Base-by-base conservation (phyloP, 2,329 filamentous ascomycete genomes). In the Neopestalotiopsis rosae region DNA sequence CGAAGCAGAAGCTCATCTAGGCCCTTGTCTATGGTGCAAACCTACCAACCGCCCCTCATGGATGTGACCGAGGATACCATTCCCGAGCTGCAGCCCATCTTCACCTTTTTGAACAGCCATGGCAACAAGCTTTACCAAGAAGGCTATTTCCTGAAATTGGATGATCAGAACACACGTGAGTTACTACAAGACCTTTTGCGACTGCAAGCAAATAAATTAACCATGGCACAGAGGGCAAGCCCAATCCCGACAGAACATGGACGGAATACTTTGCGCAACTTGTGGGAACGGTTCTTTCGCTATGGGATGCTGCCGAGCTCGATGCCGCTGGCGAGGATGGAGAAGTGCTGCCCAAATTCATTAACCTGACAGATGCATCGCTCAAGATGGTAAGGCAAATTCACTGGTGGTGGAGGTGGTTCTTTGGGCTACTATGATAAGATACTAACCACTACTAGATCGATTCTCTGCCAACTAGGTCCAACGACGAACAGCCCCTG, bases 91-190 rank as follows among this genome's bases (percentile, higher is more conserved):
- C 92, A 94, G 82, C 95, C 95, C 72, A 95, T 98, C 76, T 98
- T 98, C 81, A 93, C 90, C 70, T 96, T 94, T 78, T 88, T 99
- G 73, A 98, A 97, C 82, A 96, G 92, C 81, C 96, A 99, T 80
- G 92, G 90, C 69, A 98, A 98, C 81, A 98, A 98, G 83, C 85
- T 98, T 68, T 99, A 98, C 79, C 95, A 98, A 75, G 96, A 99
- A 82, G 96, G 96, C 49, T 99, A 98, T 78, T 98, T 99, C 74
- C 83, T 99, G 74, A 99, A 98, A 82, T 85, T 99, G 63, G 95
- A 98, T 80, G 96, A 99, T 80, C 90, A 97, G 74, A 97, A 98
- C 77, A 91, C 90, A 67, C 91, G 95, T 97, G 88, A 75, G 94
- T 89, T 69, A 52, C 34, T 28, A 28, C 24, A 28, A 28, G 24